Evolutionary conservation across 2,329 filamentous ascomycete genomes (phyloP), one percentile per base, ranked within the genome.

Genomic region (Aspergillus jensenii): DNA sequence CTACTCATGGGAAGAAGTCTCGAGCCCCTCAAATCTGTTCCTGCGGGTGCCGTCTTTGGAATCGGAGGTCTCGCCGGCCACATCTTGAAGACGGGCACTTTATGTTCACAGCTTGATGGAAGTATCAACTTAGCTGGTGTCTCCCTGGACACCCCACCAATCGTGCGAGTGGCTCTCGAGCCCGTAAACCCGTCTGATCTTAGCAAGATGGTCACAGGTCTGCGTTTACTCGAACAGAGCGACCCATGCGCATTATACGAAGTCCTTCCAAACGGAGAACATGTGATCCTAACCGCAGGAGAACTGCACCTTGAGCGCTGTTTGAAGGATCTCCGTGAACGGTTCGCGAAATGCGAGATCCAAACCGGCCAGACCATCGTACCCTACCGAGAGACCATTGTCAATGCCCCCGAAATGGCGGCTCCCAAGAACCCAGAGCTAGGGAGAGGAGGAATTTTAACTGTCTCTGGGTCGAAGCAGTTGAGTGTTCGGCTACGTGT

Each of bases 241-340:
- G 95, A 99, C 68, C 93, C 95, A 0, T 98, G 95, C 68, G 95
- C 93, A 14, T 88, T 96, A 72, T 99, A 99, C 67, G 93, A 98
- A 72, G 91, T 96, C 51, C 88, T 98, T 52, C 84, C 88, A 56
- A 97, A 89, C 65, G 95, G 95, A 56, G 95, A 99, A 76, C 95
- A 99, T 74, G 95, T 99, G 43, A 86, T 99, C 21, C 76, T 96
- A 39, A 98, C 95, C 0, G 95, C 95, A 6, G 95, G 95, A 54
- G 95, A 99, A 74, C 73, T 99, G 64, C 95, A 99, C 77, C 81
- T 99, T 3, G 95, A 99, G 75, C 83, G 95, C 56, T 99, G 95
- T 71, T 75, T 99, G 59, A 96, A 95, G 53, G 95, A 99, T 78
- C 81, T 99, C 25, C 85, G 91, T 61, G 95, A 99, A 71, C 84